Base-by-base conservation (phyloP, 2,329 filamentous ascomycete species). In the Didymosphaeria variabile region DNA sequence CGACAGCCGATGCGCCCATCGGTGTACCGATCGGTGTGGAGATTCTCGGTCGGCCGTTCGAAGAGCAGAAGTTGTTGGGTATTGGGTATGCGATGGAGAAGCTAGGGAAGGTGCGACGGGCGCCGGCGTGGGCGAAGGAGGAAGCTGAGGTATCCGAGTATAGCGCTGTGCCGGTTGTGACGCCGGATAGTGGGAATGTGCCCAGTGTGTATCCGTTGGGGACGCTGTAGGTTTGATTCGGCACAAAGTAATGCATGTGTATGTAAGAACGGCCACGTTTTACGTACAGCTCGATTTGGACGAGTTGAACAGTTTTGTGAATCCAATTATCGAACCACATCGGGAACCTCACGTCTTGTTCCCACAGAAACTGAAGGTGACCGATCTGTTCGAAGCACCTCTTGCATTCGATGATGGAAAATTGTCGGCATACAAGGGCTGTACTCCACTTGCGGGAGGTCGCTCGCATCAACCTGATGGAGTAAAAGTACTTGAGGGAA, bases 1-100 rank as follows among this genome's bases (percentile, higher is more conserved):
- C 79, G 0, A 84, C 77, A 1, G 68, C 73, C 0, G 80, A 84
- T 10, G 87, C 87, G 17, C 83, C 83, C 0, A 69, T 82, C 34
- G 88, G 88, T 1, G 81, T 90, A 5, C 88, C 88, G 0, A 82
- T 90, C 42, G 88, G 88, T 0, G 84, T 90, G 82, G 88, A 90
- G 76, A 84, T 90, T 23, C 69, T 90, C 59, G 87, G 88, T 0
- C 67, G 79, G 61, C 83, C 83, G 5, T 89, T 85, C 81, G 80
- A 74, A 2, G 88, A 90, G 66, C 78, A 78, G 42, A 81, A 80
- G 65, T 71, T 89, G 62, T 70, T 89, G 50, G 79, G 80, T 46
- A 81, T 88, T 36, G 87, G 85, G n/a, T 83, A 79, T 59, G 72
- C 77, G 49, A 78, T 88, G 29, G 83, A 86, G 67, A 71, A 76